phyloP scores from a whole-genome alignment of 495 filamentous ascomycete genomes.

The Durotheca rogersii region DNA sequence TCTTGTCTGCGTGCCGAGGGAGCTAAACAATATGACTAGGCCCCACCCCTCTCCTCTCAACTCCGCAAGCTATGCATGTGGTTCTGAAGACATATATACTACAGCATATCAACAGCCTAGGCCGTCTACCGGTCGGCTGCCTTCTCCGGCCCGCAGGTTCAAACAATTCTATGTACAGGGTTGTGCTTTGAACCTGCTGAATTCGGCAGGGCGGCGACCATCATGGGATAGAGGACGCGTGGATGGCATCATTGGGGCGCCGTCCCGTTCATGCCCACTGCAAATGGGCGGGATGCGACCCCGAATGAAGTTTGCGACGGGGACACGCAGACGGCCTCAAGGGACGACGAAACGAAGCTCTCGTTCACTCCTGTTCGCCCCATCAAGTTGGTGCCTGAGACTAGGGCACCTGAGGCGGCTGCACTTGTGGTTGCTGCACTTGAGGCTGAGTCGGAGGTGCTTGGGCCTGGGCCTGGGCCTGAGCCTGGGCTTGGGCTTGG shows the following conservation, averaged over 20 bases:
- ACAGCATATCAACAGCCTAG: not conserved
- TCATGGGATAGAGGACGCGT: not conserved
- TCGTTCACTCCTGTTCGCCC: not conserved
- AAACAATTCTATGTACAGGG: conserved; percentile 22
- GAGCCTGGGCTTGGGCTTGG: too few species aligned
- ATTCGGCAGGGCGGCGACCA: conserved; percentile 1
- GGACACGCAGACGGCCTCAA: not conserved
- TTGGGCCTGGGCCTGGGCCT: conserved; percentile 32
- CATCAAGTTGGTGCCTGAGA: conserved; percentile 9
- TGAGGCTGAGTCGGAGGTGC: conserved; percentile 24
- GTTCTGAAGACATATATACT: conserved; percentile 16
- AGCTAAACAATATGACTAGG: conserved; percentile 1
- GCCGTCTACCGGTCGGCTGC: not conserved
- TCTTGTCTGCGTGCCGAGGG: not conserved
- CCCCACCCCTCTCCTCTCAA: too few species aligned
- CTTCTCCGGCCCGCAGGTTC: conserved; percentile 9
- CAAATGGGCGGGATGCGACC: not conserved
- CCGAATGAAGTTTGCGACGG: not conserved
- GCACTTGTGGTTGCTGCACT: conserved; percentile 49
- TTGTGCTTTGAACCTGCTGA: not conserved
- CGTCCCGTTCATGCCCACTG: not conserved
- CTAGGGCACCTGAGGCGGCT: conserved; percentile 19
- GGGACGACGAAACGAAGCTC: not conserved
- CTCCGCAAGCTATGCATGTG: conserved; percentile 30
- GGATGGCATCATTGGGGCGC: not conserved